Percentiles rank a stretch among this genome's conserved stretches.
Conservation (phyloP, 768 basidiomycete genomes). For the Nidularia pulvinata region DNA sequence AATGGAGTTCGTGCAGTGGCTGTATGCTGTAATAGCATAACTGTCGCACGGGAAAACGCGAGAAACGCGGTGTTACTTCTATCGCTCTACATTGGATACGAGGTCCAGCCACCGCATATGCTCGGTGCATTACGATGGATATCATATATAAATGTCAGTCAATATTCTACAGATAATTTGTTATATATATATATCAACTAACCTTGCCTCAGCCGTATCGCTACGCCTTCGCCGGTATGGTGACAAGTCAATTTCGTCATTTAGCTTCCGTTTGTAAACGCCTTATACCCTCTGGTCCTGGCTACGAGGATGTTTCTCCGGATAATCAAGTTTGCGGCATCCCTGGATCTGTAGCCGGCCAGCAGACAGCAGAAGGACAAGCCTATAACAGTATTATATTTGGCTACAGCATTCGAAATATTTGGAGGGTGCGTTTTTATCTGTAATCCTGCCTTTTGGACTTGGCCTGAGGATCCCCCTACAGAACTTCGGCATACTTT, state of each 20-base stretch:
- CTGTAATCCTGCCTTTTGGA: not conserved
- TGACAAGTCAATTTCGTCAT: constrained; percentile 83
- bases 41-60: constrained; percentile 62
- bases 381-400: constrained; percentile 46
- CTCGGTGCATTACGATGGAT: constrained; percentile 73
- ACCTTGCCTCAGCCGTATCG: constrained; percentile 46
- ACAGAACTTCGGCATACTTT: not conserved
- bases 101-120: constrained; percentile 60
- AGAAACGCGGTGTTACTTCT: constrained; percentile 33
- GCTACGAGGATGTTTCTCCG: constrained; percentile 54
- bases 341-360: constrained; percentile 63
- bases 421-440: constrained; percentile 37
- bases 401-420: constrained; percentile 39
- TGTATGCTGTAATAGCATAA: constrained; percentile 54
- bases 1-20: constrained; percentile 73
- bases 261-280: constrained; percentile 59
- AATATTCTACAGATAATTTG: not conserved
- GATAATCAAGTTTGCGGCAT: constrained; percentile 79
- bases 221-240: constrained; percentile 74
- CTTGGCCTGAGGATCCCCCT: not conserved
- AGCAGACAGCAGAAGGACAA: constrained; percentile 59
- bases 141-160: constrained; percentile 56
- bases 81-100: constrained; percentile 29
- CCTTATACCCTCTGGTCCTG: constrained; percentile 61
- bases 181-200: not conserved